phyloP scores from a whole-genome alignment of 495 filamentous ascomycete species.

The Talaromyces liani region DNA sequence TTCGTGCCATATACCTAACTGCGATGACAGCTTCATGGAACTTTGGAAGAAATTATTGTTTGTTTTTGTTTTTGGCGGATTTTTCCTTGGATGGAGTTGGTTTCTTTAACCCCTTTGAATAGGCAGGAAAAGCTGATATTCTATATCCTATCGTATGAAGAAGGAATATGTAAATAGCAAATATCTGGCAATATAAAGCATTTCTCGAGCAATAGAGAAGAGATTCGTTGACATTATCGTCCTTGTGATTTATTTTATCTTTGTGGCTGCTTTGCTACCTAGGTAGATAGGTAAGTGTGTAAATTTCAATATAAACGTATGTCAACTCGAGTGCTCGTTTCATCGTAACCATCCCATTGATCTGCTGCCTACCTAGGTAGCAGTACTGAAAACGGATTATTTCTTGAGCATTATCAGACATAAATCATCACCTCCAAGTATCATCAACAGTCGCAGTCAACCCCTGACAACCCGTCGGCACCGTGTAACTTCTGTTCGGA shows the following conservation, averaged over 20 bases:
- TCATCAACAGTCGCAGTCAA: conserved; percentile 18
- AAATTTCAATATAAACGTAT: too few relatives aligned
- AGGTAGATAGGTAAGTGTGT: too few relatives aligned
- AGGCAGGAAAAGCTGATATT: neutral
- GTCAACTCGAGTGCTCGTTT: too few relatives aligned
- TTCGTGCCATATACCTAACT: neutral
- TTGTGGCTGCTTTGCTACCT: too few relatives aligned
- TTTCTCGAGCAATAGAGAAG: neutral
- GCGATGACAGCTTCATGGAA: neutral
- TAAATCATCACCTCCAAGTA: conserved; percentile 15
- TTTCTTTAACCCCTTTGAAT: neutral
- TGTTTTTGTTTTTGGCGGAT: neutral
- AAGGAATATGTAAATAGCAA: neutral
- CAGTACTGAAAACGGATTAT: neutral
- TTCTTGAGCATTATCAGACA: neutral
- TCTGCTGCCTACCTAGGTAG: too few relatives aligned
- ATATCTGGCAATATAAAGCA: neutral
- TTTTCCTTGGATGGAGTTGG: neutral
- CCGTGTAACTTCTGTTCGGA: conserved; percentile 48
- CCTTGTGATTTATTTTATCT: too few relatives aligned
- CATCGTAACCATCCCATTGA: too few relatives aligned
- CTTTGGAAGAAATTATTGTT: neutral
- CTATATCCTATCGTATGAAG: neutral
- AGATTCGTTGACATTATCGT: neutral
- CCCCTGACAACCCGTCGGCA: conserved; percentile 34